phyloP scores from a whole-genome alignment of 2,329 filamentous ascomycete genomes.

The Aspergillus persii region DNA sequence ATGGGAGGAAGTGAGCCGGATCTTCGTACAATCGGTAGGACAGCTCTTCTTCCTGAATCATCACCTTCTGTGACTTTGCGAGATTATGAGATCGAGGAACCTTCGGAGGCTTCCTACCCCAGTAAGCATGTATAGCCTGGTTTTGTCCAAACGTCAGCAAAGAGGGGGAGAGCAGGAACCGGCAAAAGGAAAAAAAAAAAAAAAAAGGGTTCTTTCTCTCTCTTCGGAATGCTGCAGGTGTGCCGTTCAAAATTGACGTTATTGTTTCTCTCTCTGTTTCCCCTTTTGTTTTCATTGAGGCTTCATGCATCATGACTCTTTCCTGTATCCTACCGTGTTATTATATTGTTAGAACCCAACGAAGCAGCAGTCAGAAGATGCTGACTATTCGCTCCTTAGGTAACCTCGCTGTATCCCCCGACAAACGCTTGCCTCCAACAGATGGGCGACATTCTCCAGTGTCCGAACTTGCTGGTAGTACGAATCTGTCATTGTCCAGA shows the following conservation, averaged over 20 bases:
- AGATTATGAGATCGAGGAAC: slow-evolving; percentile 41
- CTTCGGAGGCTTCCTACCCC: slow-evolving; percentile 14
- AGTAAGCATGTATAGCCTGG: slow-evolving; percentile 12
- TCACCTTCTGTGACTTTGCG: slow-evolving; percentile 27
- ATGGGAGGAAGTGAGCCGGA: slow-evolving; percentile 26
- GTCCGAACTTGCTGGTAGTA: slow-evolving; percentile 25
- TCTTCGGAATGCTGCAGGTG: neutral
- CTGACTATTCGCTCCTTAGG: slow-evolving; percentile 38
- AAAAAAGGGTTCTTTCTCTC: neutral
- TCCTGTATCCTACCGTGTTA: slow-evolving; percentile 14
- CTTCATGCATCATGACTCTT: neutral
- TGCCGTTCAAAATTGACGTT: neutral
- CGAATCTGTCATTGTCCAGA: slow-evolving; percentile 20
- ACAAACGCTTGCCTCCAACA: slow-evolving; percentile 18
- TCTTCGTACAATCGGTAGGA: slow-evolving; percentile 33
- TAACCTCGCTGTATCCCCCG: slow-evolving; percentile 13
- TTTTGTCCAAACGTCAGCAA: neutral
- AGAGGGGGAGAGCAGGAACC: neutral
- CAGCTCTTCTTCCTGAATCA: slow-evolving; percentile 29
- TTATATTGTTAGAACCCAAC: slow-evolving; percentile 6
- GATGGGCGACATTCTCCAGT: slow-evolving; percentile 26
- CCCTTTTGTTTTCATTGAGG: neutral
- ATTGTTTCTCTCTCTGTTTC: neutral
- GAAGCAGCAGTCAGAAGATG: slow-evolving; percentile 26
- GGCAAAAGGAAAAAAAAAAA: neutral